These are phyloP conservation scores for Myriosclerotinia scirpicola DNA, from an alignment of 2,329 filamentous ascomycete genomes.

Conservation along the genomic window DNA sequence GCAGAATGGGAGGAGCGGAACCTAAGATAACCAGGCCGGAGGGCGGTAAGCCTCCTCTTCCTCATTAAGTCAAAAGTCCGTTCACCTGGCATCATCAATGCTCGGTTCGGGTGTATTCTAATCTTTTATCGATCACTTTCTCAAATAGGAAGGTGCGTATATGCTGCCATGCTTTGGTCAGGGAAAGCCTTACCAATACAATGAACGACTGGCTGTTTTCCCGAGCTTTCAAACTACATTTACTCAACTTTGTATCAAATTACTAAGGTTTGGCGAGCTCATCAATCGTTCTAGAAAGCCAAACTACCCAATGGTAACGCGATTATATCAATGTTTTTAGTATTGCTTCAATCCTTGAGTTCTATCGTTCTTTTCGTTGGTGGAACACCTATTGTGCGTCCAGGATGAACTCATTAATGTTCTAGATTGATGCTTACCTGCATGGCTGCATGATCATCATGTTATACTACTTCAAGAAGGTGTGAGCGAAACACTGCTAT, in stretches of 20 bases:
- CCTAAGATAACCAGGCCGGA: neutral
- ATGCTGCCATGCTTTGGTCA: neutral
- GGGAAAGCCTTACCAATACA: neutral
- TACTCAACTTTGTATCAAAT: neutral
- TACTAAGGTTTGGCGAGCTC: neutral
- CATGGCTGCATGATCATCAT: conserved; percentile 7
- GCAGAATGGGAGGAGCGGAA: neutral
- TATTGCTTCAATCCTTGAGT: neutral
- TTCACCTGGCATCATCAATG: neutral
- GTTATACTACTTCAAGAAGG: conserved; percentile 12
- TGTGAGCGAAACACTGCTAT: neutral
- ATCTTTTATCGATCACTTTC: neutral
- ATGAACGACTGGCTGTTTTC: neutral
- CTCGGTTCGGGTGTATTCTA: neutral
- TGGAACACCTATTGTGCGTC: neutral
- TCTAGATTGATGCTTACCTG: conserved; percentile 11
- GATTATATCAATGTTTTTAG: neutral
- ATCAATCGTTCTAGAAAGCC: neutral
- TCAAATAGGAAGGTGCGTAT: conserved; percentile 14
- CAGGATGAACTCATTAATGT: neutral
- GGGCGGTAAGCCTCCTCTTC: neutral
- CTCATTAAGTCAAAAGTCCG: neutral
- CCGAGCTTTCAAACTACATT: neutral
- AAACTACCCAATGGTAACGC: neutral
- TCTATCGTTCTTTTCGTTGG: conserved; percentile 2